Evolutionary conservation across 2,329 filamentous ascomycete genomes (phyloP).

Genomic region (Arthrobotrys conoides): DNA sequence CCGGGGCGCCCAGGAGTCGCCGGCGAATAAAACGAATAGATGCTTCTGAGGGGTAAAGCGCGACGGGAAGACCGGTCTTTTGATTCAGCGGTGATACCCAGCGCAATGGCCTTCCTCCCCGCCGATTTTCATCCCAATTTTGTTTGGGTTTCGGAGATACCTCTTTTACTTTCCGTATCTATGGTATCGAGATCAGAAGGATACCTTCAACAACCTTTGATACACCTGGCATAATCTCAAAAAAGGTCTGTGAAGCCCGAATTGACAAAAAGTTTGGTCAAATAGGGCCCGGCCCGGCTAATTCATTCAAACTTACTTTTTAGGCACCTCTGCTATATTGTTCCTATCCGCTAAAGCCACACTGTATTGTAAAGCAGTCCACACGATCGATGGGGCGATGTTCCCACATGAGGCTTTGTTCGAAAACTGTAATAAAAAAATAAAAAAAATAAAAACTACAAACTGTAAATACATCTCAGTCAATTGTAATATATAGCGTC

Average conservation of each 20-base stretch:
- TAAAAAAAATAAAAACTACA: too few relatives aligned
- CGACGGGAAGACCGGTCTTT: background rate
- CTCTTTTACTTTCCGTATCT: background rate
- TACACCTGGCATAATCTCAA: background rate
- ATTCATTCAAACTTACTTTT: constrained; percentile 14
- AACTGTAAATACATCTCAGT: constrained; percentile 17
- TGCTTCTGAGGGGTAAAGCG: constrained; percentile 28
- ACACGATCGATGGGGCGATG: background rate
- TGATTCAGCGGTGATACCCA: background rate
- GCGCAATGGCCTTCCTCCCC: background rate
- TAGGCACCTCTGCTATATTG: background rate
- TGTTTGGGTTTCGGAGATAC: background rate
- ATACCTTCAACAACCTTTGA: background rate
- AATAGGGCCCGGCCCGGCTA: background rate
- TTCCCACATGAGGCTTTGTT: background rate
- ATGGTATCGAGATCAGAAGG: background rate
- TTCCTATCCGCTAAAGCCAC: background rate
- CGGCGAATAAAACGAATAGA: constrained; percentile 23
- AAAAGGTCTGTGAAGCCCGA: constrained; percentile 21
- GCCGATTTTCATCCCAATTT: background rate
- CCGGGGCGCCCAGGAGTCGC: constrained; percentile 38
- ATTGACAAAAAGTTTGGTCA: background rate
- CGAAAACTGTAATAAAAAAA: background rate
- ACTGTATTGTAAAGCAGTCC: background rate
- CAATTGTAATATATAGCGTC: background rate